A percentile compares a stretch with the other conserved stretches of the same genome.
Evolutionary conservation across 306 rosid genomes (phyloP).

Genomic region (Rubus idaeus): DNA sequence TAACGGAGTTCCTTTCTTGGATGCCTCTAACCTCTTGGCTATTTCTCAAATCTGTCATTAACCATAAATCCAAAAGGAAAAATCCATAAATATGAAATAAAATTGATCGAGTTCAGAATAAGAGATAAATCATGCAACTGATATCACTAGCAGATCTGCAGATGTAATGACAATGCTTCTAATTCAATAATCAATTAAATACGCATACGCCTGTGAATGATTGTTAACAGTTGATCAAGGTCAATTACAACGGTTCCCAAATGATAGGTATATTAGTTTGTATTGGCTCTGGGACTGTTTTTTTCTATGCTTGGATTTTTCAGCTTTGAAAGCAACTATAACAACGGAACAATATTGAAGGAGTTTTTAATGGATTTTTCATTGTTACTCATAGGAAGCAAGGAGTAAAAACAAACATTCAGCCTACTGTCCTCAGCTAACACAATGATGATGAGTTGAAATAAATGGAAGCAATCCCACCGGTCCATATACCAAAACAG

Average conservation of each 20-base stretch:
- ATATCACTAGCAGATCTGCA: neutral
- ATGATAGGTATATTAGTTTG: neutral
- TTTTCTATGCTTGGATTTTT: neutral
- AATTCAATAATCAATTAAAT: neutral
- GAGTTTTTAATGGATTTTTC: neutral
- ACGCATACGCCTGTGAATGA: neutral
- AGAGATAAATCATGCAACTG: neutral
- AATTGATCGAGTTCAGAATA: neutral
- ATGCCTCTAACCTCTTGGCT: slow-evolving; percentile 5
- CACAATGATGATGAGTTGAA: neutral
- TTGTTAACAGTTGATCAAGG: neutral
- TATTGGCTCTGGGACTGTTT: neutral
- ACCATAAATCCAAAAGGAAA: neutral
- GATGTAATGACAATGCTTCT: neutral
- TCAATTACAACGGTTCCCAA: neutral
- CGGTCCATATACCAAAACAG: neutral
- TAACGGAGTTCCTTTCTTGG: neutral
- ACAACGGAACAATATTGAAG: neutral
- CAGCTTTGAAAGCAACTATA: neutral
- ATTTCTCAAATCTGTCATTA: slow-evolving; percentile 21
- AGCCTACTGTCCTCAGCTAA: neutral
- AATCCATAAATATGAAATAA: neutral
- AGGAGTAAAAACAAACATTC: neutral
- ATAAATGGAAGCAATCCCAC: neutral
- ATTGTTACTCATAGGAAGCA: neutral